These are phyloP conservation scores for Backusella psychrophila DNA, from an alignment of 192 early-diverging fungal species.

Conservation along the genomic window DNA sequence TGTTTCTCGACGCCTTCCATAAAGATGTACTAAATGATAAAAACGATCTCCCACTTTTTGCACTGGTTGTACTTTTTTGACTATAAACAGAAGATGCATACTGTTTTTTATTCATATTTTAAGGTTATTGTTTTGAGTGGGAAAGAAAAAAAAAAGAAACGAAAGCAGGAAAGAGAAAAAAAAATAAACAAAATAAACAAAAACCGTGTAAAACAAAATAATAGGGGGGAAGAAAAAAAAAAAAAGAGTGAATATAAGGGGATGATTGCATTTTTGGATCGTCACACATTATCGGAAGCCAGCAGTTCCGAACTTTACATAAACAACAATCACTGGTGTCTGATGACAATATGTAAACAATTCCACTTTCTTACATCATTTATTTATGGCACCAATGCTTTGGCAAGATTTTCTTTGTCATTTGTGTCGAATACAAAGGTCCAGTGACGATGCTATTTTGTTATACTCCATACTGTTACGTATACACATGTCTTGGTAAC, in stretches of 20 bases:
- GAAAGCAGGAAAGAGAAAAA: not conserved
- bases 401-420: not conserved
- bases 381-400: not conserved
- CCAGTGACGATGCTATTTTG: not conserved
- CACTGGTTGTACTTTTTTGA: conserved; percentile 20
- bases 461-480: not conserved
- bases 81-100: conserved; percentile 31
- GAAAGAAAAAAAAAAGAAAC: conserved; percentile 5
- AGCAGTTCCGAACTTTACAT: not conserved
- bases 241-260: not conserved
- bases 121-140: not conserved
- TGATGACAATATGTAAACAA: conserved; percentile 5
- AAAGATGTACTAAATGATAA: conserved; percentile 20
- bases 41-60: conserved; percentile 16
- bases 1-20: not conserved
- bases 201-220: not conserved
- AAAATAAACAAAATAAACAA: not conserved
- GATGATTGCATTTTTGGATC: not conserved
- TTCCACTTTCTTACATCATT: not conserved
- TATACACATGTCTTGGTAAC: too few relatives aligned
- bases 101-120: conserved; percentile 11
- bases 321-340: not conserved
- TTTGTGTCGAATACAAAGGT: not conserved
- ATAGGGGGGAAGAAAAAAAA: not conserved
- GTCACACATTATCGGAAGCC: not conserved